These are phyloP conservation scores for Pogostemon cablin DNA, from an alignment of 257 asterid species.

Conservation along the genomic window DNA sequence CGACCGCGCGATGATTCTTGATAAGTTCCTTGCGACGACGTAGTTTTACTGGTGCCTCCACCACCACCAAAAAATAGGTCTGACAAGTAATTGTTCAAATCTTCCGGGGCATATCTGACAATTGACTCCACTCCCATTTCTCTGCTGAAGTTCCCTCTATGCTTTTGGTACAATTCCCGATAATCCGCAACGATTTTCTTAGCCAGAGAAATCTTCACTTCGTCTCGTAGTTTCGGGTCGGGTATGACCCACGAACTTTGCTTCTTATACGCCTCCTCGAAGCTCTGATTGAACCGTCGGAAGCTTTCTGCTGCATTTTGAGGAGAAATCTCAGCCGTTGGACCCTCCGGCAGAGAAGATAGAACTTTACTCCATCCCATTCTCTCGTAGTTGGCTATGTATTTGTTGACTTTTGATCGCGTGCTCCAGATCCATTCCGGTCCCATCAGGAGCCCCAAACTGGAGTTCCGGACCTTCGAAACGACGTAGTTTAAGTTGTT, in stretches of 20 bases:
- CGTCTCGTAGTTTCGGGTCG: conserved; percentile 59
- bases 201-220: conserved; percentile 47
- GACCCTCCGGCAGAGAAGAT: conserved; percentile 52
- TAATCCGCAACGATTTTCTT: conserved; percentile 46
- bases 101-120: conserved; percentile 81
- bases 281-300: conserved; percentile 44
- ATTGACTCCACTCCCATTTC: conserved; percentile 41
- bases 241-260: conserved; percentile 75
- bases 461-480: conserved; percentile 64
- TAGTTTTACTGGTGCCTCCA: conserved; percentile 1
- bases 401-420: conserved; percentile 57
- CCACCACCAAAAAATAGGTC: conserved; percentile 51
- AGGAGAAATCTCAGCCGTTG: conserved; percentile 46
- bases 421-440: conserved; percentile 63
- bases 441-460: conserved; percentile 60
- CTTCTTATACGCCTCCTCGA: conserved; percentile 54
- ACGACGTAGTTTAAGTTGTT: conserved; percentile 83
- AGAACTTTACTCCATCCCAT: conserved; percentile 60
- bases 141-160: conserved; percentile 31
- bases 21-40: conserved; percentile 34
- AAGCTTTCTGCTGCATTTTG: conserved; percentile 43
- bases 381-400: conserved; percentile 48
- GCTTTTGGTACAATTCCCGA: conserved; percentile 43
- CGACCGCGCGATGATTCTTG: conserved; percentile 36
- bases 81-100: conserved; percentile 67